These are phyloP conservation scores for Hymenoscyphus fructigenus DNA, from an alignment of 2,329 filamentous ascomycete species.

Conservation along the genomic window DNA sequence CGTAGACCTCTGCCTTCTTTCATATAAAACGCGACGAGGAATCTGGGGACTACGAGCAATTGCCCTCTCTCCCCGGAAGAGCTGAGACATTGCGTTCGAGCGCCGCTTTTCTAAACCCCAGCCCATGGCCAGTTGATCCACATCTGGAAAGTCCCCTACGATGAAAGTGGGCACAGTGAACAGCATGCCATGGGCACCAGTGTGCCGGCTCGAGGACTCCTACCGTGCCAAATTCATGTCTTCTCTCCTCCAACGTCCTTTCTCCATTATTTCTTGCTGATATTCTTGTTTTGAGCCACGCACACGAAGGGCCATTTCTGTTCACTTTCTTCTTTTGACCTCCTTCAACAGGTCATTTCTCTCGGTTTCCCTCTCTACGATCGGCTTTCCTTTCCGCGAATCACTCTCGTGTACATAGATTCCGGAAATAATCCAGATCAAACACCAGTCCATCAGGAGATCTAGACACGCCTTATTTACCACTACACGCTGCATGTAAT, in stretches of 20 bases:
- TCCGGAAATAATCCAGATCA: slow-evolving; percentile 1
- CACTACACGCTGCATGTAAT: slow-evolving; percentile 1
- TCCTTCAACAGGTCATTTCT: neutral
- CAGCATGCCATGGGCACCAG: slow-evolving; percentile 1
- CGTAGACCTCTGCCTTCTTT: neutral
- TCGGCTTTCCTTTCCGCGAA: neutral
- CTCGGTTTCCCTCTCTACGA: neutral
- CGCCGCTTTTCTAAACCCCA: neutral
- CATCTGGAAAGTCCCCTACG: slow-evolving; percentile 3
- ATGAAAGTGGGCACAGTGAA: neutral
- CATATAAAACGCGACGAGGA: neutral
- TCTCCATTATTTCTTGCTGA: slow-evolving; percentile 1
- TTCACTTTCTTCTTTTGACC: neutral
- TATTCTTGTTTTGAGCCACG: slow-evolving; percentile 5
- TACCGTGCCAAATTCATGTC: neutral
- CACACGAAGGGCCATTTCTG: slow-evolving; percentile 1
- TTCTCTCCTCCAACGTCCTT: neutral
- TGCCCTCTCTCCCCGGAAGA: neutral
- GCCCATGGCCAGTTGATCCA: neutral
- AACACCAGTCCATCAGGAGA: neutral
- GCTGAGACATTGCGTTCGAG: neutral
- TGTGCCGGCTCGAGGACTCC: neutral
- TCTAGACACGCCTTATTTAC: neutral
- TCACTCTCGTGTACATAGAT: slow-evolving; percentile 2
- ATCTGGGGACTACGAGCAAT: neutral